These are phyloP conservation scores for Gossypium mustelinum DNA, from an alignment of 345 rosid genomes.

Conservation along the genomic window DNA sequence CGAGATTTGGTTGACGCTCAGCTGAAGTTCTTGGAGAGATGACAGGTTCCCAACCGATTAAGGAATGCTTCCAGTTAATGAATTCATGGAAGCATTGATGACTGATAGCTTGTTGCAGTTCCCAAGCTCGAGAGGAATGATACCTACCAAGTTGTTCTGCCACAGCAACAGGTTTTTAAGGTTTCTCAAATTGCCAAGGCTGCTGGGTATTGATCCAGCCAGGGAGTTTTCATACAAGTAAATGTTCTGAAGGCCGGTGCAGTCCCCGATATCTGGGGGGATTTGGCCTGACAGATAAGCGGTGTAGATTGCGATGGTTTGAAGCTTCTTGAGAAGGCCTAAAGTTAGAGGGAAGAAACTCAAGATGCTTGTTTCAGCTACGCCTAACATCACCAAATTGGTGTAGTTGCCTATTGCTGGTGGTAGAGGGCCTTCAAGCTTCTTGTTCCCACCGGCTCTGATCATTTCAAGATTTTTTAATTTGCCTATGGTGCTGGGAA, in stretches of 20 bases:
- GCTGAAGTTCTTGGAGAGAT: slow-evolving; percentile 59
- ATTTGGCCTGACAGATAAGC: slow-evolving; percentile 68
- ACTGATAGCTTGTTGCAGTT: slow-evolving; percentile 51
- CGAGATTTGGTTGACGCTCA: slow-evolving; percentile 70
- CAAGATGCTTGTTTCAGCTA: slow-evolving; percentile 83
- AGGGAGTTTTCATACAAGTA: slow-evolving; percentile 77
- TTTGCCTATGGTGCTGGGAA: slow-evolving; percentile 58
- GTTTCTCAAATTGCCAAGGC: slow-evolving; percentile 49
- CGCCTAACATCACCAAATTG: slow-evolving; percentile 52
- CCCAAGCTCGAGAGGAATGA: slow-evolving; percentile 68
- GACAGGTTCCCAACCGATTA: slow-evolving; percentile 50
- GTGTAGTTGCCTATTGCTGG: slow-evolving; percentile 68
- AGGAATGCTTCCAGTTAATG: slow-evolving; percentile 73
- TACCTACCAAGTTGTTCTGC: slow-evolving; percentile 70
- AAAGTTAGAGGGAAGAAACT: slow-evolving; percentile 74
- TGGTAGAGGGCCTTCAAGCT: slow-evolving; percentile 67
- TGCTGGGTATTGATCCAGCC: slow-evolving; percentile 61
- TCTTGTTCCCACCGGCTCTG: slow-evolving; percentile 88
- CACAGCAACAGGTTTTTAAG: slow-evolving; percentile 59
- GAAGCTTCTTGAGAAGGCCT: slow-evolving; percentile 58
- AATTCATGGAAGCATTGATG: slow-evolving; percentile 68
- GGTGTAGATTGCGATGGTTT: slow-evolving; percentile 72
- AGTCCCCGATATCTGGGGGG: slow-evolving; percentile 59
- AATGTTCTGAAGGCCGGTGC: slow-evolving; percentile 64
- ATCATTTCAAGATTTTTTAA: slow-evolving; percentile 48